Percentiles rank a stretch among this genome's conserved stretches.
phyloP scores from a whole-genome alignment of 371 early-diverging fungal species.

The Apophysomyces elegans region DNA sequence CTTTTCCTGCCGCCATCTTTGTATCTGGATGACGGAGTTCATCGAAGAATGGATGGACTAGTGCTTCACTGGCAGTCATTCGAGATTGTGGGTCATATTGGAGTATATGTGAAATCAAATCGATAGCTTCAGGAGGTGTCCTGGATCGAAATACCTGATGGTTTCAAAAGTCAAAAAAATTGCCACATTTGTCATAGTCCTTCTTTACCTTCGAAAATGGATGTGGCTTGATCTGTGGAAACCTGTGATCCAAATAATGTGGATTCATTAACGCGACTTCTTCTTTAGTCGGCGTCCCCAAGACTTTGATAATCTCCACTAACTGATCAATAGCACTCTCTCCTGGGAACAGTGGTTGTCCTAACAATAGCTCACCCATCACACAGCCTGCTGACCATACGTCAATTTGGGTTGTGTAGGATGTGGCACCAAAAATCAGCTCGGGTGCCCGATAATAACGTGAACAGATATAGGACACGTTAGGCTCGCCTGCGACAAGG shows the following conservation, averaged over 20 bases:
- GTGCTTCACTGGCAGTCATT: slow-evolving; percentile 92
- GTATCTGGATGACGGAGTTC: slow-evolving; percentile 90
- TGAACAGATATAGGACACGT: slow-evolving; percentile 97
- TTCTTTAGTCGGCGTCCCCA: slow-evolving; percentile 96
- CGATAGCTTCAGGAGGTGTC: slow-evolving; percentile 85
- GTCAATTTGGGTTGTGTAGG: slow-evolving; percentile 88
- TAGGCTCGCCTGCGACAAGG: slow-evolving; percentile 87
- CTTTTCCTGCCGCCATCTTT: slow-evolving; percentile 78
- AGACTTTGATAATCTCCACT: slow-evolving; percentile 97
- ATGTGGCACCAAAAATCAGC: slow-evolving; percentile 92
- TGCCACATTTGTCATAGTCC: neutral
- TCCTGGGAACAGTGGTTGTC: slow-evolving; percentile 96
- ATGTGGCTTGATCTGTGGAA: slow-evolving; percentile 93
- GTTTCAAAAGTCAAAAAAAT: neutral
- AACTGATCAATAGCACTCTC: slow-evolving; percentile 98
- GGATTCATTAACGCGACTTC: slow-evolving; percentile 94
- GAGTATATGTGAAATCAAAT: slow-evolving; percentile 86
- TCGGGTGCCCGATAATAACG: slow-evolving; percentile 98
- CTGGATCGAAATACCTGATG: slow-evolving; percentile 71
- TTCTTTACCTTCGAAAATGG: slow-evolving; percentile 70
- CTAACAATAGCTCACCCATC: slow-evolving; percentile 94
- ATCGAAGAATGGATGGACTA: slow-evolving; percentile 97
- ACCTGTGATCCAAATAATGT: slow-evolving; percentile 94
- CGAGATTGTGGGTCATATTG: slow-evolving; percentile 95
- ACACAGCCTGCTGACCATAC: slow-evolving; percentile 99